phyloP scores from a whole-genome alignment of 805 yeast genomes.

The Groenewaldozyma tartarivorans region DNA sequence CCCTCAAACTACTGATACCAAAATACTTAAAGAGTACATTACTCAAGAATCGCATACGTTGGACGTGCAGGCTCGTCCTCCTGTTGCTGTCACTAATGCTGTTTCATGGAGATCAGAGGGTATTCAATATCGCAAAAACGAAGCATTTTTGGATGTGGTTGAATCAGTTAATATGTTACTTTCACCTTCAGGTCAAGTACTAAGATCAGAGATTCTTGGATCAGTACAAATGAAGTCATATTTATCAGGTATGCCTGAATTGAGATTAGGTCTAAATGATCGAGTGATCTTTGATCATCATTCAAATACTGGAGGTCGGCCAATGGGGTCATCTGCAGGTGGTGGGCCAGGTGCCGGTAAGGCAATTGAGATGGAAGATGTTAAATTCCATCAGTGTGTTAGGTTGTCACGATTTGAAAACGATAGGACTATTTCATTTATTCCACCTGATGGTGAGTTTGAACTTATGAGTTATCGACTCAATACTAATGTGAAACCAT shows the following conservation, averaged over 20 bases:
- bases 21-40: slow-evolving; percentile 68
- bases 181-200: slow-evolving; percentile 50
- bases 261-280: slow-evolving; percentile 63
- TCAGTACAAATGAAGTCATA: slow-evolving; percentile 63
- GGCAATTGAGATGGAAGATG: slow-evolving; percentile 43
- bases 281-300: slow-evolving; percentile 21
- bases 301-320: slow-evolving; percentile 21
- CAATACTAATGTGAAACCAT: slow-evolving; percentile 35
- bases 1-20: slow-evolving; percentile 76
- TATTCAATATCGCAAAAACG: slow-evolving; percentile 77
- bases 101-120: slow-evolving; percentile 93
- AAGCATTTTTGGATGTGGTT: slow-evolving; percentile 77
- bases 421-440: slow-evolving; percentile 55
- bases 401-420: slow-evolving; percentile 52
- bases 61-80: slow-evolving; percentile 37
- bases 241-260: slow-evolving; percentile 82
- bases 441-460: slow-evolving; percentile 87
- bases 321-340: slow-evolving; percentile 16
- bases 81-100: slow-evolving; percentile 66
- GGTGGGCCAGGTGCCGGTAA: slow-evolving; percentile 12
- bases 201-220: slow-evolving; percentile 63
- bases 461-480: slow-evolving; percentile 48
- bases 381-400: slow-evolving; percentile 87
- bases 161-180: slow-evolving; percentile 66
- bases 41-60: slow-evolving; percentile 44